Percentiles rank a stretch among this genome's conserved stretches.
Evolutionary conservation across 73 alveolate genomes (phyloP).

Genomic region (Paramecium sonneborni): DNA sequence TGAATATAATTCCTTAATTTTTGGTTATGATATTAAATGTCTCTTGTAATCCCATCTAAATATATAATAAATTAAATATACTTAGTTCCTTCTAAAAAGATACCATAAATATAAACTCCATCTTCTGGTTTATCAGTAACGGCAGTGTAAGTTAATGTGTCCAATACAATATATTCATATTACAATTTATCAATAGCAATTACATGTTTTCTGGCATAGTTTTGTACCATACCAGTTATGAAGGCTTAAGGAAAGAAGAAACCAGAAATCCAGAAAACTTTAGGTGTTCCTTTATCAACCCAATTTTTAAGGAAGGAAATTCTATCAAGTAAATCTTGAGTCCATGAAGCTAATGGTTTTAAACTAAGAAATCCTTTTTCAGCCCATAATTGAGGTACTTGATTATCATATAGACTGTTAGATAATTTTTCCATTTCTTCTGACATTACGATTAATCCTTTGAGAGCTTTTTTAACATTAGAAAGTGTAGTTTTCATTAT

Average conservation of each 20-base stretch:
- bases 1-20: conserved; percentile 97
- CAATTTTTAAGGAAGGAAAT: conserved; percentile 79
- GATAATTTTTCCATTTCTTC: conserved; percentile 99
- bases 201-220: conserved; percentile 98
- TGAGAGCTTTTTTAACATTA: conserved; percentile 93
- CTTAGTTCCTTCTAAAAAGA: conserved; percentile 99
- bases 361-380: conserved; percentile 97
- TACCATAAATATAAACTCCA: conserved; percentile 97
- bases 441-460: conserved; percentile 98
- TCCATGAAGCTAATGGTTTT: conserved; percentile 98
- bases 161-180: conserved; percentile 89
- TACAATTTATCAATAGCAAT: conserved; percentile 96
- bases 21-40: conserved; percentile 91
- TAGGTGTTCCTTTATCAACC: conserved; percentile 97
- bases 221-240: conserved; percentile 99
- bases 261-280: conserved; percentile 98
- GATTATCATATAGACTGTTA: conserved; percentile 95
- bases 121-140: conserved; percentile 90
- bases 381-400: conserved; percentile 97
- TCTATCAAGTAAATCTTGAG: conserved; percentile 93
- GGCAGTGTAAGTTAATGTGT: conserved; percentile 83
- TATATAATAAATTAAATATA: conserved; percentile 87
- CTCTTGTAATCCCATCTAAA: conserved; percentile 93
- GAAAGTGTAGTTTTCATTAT: conserved; percentile 88
- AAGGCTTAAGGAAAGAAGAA: conserved; percentile 99